Evolutionary conservation across 768 basidiomycete genomes (phyloP), one percentile per base, ranked within the genome.

Genomic region (Hydnomerulius pinastri): DNA sequence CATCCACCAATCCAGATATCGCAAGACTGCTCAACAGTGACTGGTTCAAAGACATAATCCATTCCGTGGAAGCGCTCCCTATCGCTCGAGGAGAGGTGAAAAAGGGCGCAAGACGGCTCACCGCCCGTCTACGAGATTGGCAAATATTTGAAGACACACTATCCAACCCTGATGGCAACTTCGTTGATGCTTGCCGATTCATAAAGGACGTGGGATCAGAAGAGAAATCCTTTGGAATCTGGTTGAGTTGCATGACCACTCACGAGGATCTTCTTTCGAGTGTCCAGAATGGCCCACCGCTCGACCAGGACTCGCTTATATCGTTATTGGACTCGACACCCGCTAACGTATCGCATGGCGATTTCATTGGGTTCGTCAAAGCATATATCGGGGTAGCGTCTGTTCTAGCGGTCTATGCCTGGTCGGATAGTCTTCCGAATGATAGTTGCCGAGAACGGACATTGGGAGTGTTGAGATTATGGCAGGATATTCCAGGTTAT

Each of bases 401-500:
- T 43, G 81, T 89, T 12, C 68, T 92, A 12, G 82, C 82, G 2
- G 85, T 87, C 28, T 85, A 85, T 60, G 85, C 87, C 3, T 92
- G 88, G 86, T 81, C 89, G 11, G 90, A 91, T 58, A 88, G 87
- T 63, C 70, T 88, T 17, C 85, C 84, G 1, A 79, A 83, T 47
- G 77, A 81, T 49, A 68, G 68, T 11, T 86, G 85, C 59, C 77
- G 86, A 10, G 84, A 87, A 58, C 77, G 83, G 40, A 74, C 80
- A 1, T 68, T 91, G 7, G 80, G 78, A 6, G 73, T 90, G 13
- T 51, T 91, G 29, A 54, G 62, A 25, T 38, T 68, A 37, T 68
- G 67, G 68, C 67, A 70, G 45, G 66, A 70, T 36, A 1, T 81
- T 21, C 80, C 85, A 24, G 87, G 86, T 7, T 92, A 91, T 63